Evolutionary conservation across 2,329 filamentous ascomycete species (phyloP), one percentile per base, ranked within the genome.

Genomic region (Pyrenochaeta sp.): DNA sequence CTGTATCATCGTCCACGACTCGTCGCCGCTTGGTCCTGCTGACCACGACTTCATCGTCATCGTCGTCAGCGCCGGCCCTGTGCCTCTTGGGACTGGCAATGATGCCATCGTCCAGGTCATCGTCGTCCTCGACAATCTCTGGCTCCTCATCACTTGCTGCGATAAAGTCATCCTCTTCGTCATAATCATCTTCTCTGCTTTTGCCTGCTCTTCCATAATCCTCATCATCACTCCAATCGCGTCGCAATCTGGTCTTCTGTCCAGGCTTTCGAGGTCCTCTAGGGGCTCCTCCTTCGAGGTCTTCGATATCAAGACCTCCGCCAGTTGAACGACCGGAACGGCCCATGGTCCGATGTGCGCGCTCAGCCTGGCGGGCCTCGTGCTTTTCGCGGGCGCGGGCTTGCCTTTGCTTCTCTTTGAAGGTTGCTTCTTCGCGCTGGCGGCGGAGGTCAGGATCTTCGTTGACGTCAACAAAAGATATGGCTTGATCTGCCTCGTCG

Each of bases 91-190:
- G 73, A 44, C 72, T 61, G 3, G 59, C 68, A 13, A 72, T 61
- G 35, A 77, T 76, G 2, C 73, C 74, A 47, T 78, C 76, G 48
- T 77, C 76, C 46, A 75, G 73, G 35, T 72, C 71, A 24, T 77
- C 74, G 20, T 88, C 85, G 14, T 85, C 85, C 1, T 80, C 83
- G 3, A 77, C 82, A 21, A 81, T 83, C 45, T 77, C 73, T 27
- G 82, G 83, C 28, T 91, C 89, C 45, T 90, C 87, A 54, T 90
- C 88, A 59, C 86, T 90, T 3, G 78, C 79, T 3, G 87, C 89
- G 42, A 93, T 81, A 65, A 93, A 93, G 44, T 87, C 89, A 61
- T 93, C 89, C 22, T 87, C 87, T 64, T 87, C 80, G 51, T 92
- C 88, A 64, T 93, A 93, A 57, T 90, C 87, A 53, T 92, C 87